These are phyloP conservation scores for Ploettnerulaceae sp. DNA, from an alignment of 2,329 filamentous ascomycete genomes.

Conservation along the genomic window DNA sequence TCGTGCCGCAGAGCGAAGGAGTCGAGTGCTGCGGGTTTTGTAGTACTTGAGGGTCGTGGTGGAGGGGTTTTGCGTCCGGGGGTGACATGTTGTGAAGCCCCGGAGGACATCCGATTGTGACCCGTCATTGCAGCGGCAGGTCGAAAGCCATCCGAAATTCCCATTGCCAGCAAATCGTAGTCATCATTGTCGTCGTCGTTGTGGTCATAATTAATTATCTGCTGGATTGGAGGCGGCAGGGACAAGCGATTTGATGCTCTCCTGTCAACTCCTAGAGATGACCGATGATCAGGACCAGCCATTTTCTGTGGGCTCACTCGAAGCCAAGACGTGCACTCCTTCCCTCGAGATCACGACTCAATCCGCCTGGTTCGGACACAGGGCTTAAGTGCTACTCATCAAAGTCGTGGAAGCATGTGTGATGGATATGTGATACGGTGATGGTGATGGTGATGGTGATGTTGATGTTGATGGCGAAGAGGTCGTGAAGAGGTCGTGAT, in stretches of 20 bases:
- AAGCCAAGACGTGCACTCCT: conserved; percentile 10
- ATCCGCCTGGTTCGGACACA: conserved; percentile 13
- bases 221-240: background rate
- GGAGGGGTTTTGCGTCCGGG: conserved; percentile 28
- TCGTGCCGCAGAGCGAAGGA: conserved; percentile 50
- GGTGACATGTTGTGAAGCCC: conserved; percentile 19
- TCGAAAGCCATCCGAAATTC: conserved; percentile 50
- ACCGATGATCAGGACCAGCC: conserved; percentile 16
- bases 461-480: background rate
- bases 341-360: conserved; percentile 8
- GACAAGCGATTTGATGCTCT: conserved; percentile 42
- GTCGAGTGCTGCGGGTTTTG: conserved; percentile 48
- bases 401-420: conserved; percentile 8
- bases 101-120: conserved; percentile 23
- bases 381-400: conserved; percentile 18
- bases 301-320: conserved; percentile 15
- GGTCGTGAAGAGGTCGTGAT: conserved; percentile 4
- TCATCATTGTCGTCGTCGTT: conserved; percentile 43
- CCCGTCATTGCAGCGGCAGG: conserved; percentile 30
- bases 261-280: conserved; percentile 37
- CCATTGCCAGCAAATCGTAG: conserved; percentile 46
- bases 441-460: background rate
- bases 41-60: conserved; percentile 49
- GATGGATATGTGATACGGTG: conserved; percentile 1
- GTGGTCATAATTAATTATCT: conserved; percentile 33